Evolutionary conservation across 2,329 filamentous ascomycete genomes (phyloP), one percentile per base, ranked within the genome.

Genomic region (Stenocarpella maydis): DNA sequence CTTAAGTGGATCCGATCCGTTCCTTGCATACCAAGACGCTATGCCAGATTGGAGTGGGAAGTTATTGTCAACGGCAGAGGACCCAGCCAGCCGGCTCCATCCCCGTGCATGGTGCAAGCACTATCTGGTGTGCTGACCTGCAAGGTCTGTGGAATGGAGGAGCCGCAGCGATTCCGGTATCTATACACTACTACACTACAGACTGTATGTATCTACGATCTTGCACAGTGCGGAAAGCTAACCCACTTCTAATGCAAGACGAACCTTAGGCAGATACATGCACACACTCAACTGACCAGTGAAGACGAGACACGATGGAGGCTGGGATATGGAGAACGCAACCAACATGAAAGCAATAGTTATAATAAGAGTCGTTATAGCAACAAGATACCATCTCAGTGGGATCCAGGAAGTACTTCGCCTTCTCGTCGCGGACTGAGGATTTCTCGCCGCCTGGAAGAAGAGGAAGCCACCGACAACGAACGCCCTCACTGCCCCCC

Each of bases 191-290:
- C n/a, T n/a, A n/a, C n/a, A n/a, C n/a, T n/a, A 37, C 64, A 63
- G 26, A 63, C 19, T 63, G 58, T 63, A 66, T 66, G 37, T 45
- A 45, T 45, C 24, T n/a, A n/a, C n/a, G n/a, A n/a, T n/a, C 8
- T 14, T 47, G 26, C 65, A 67, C 65, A 58, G 65, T 67, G 65
- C 54, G 65, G 52, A n/a, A 54, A 49, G 24, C 41, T 49, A 34
- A 67, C n/a, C 65, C 65, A 67, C 65, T 67, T 67, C 65, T 58
- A 37, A 67, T 67, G 65, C 65, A 58, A 58, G 43, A 14, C 41
- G 65, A 50, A 58, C 65, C 49, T 41, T 49, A 67, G 52, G 28
- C 37, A 28, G 21, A 58, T 61, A 28, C 31, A 58, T 61, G 39
- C n/a, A 31, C 21, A 67, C 15, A 26, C 43, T 26, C 31, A 67